Base-by-base conservation (phyloP, 1,284 basidiomycete species). In the Melampsora larici-populina region DNA sequence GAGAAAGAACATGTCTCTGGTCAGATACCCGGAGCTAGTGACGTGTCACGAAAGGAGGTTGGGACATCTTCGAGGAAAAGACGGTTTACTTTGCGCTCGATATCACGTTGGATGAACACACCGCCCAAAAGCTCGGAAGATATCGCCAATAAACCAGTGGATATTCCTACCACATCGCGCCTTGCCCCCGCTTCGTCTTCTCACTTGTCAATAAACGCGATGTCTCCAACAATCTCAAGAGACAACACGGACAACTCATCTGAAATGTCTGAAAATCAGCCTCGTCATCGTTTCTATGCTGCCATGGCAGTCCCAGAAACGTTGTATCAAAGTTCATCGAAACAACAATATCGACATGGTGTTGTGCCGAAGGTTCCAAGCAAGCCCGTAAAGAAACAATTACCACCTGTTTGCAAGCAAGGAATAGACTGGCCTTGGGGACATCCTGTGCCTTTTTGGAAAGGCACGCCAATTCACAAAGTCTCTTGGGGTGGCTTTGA, bases 401-500 rank as follows among this genome's bases (percentile, higher is more conserved):
- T 62, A 33, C n/a, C 63, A 7, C 46, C 71, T 11, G 24, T 81
- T 8, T 63, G 78, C 15, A 81, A 81, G 68, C 62, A 74, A 2
- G 79, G 80, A 18, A 36, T 58, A 17, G 55, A 67, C 2, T 81
- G 80, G 80, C 80, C 80, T 18, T 81, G 70, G 65, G 79, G 80
- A 15, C 79, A 73, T 9, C 72, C 78, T 1, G 80, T 81, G 36
- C 76, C 74, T 0, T 81, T 81, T 70, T 75, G 79, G 64, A 75
- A 78, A 15, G 79, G 79, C 6, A 79, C 71, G 11, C 79, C 80
- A 9, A 79, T 79, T 24, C 79, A 81, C 46, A 65, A 75, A 58
- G 68, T 81, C 46, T 70, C 75, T 55, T 81, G 80, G 79, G 81
- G 81, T n/a, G 81, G 81, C 0, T 81, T 81, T 70, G 81, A 81